Base-by-base conservation (phyloP, 2,329 filamentous ascomycete species). In the Cladophialophora chaetospira region DNA sequence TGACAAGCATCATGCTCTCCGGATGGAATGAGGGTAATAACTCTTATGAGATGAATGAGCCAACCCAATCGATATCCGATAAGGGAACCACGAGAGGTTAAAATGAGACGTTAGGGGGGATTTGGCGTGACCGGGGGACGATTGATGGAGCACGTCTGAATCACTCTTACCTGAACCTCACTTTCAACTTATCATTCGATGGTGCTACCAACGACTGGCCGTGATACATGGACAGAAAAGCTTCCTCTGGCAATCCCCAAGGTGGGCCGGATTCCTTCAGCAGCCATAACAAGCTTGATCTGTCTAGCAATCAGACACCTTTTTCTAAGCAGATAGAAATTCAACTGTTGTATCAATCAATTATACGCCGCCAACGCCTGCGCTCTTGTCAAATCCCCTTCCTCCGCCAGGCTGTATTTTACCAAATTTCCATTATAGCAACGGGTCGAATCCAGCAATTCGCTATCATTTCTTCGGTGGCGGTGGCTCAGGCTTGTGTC, bases 401-500 rank as follows among this genome's bases (percentile, higher is more conserved):
- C 25, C 2, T 11, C 29, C 17, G 10, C 25, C 11, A 17, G 21
- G 6, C n/a, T 3, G 10, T 33, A 17, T 3, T 0, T 33, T 21
- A 15, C 6, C 21, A 9, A n/a, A 3, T 19, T 3, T 15, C 33
- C 4, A 36, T 26, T n/a, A 33, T 17, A 11, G 35, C 6, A 19
- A 11, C 11, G 9, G 15, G 25, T 8, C 21, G 35, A 9, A 11
- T 23, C 21, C 31, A 28, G 10, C n/a, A 36, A n/a, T 5, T 11
- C 11, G 6, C 26, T 6, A 25, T 29, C 46, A 59, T 50, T 55
- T 61, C 47, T 64, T 66, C 17, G 51, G 40, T 15, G 48, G 48
- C 29, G 54, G 57, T 3, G 57, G 55, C 45, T 56, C 71, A 28
- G 72, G 71, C 54, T 72, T 75, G 36, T 74, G 64, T 44, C 75